A percentile compares a stretch with the other conserved stretches of the same genome.
Evolutionary conservation across 345 rosid genomes (phyloP).

Genomic region (Lepidium didymum): DNA sequence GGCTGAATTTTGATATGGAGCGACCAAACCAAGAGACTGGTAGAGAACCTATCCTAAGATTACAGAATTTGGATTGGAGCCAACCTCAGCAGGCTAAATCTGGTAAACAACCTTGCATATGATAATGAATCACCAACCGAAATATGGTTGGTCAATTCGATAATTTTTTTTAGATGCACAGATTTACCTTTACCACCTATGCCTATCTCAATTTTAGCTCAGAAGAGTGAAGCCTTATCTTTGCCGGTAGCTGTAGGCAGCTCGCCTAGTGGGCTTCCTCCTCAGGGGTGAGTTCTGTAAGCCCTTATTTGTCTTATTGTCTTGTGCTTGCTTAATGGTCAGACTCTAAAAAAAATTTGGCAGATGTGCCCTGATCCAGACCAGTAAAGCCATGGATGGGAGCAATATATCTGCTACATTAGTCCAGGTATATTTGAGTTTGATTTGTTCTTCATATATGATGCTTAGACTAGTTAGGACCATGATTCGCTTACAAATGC

Average conservation of each 20-base stretch:
- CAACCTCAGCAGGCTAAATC: conserved; percentile 27
- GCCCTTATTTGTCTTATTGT: conserved; percentile 1
- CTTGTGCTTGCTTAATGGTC: conserved; percentile 7
- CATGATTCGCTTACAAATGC: conserved; percentile 17
- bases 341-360: background rate
- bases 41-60: conserved; percentile 18
- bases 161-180: background rate
- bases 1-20: conserved; percentile 35
- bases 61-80: conserved; percentile 21
- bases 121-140: background rate
- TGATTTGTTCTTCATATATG: background rate
- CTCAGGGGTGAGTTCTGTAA: conserved; percentile 36
- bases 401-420: conserved; percentile 20
- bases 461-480: background rate
- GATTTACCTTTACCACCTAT: background rate
- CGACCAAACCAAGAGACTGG: conserved; percentile 20
- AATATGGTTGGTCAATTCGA: background rate
- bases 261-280: conserved; percentile 32
- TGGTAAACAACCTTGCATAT: conserved; percentile 25
- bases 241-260: conserved; percentile 30
- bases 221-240: conserved; percentile 30
- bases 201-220: conserved; percentile 30
- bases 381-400: conserved; percentile 31
- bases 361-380: conserved; percentile 38
- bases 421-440: conserved; percentile 32